A percentile compares a stretch with the other conserved stretches of the same genome.
Evolutionary conservation across 2,329 filamentous ascomycete species (phyloP).

Genomic region (Pestalotiopsis sp.): DNA sequence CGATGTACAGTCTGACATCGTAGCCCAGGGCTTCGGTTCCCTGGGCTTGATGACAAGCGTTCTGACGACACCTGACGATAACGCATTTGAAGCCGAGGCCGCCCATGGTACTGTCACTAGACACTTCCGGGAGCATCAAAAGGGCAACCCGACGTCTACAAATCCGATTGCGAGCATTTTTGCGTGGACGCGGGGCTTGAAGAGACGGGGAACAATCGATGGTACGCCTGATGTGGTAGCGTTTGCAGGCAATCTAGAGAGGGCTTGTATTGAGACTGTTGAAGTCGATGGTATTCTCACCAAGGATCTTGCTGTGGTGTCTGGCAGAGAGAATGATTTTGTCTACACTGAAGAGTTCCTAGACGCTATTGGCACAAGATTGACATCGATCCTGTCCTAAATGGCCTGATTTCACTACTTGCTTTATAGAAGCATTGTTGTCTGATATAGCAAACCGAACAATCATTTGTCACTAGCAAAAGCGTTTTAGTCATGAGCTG

Average conservation of each 20-base stretch:
- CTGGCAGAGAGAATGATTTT: no score
- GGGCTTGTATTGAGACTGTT: slow-evolving; percentile 92
- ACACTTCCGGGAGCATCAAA: slow-evolving; percentile 98
- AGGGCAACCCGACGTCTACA: slow-evolving; percentile 94
- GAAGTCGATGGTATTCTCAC: slow-evolving; percentile 97
- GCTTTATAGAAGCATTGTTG: no score
- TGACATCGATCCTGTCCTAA: no score
- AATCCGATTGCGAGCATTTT: slow-evolving; percentile 99
- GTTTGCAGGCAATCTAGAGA: slow-evolving; percentile 90
- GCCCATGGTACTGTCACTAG: slow-evolving; percentile 98
- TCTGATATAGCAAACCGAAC: no score
- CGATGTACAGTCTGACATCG: slow-evolving; percentile 97
- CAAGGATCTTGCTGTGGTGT: slow-evolving; percentile 78
- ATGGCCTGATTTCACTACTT: no score
- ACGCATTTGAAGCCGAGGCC: slow-evolving; percentile 96
- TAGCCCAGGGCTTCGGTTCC: slow-evolving; percentile 97
- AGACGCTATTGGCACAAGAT: no score
- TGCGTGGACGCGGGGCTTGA: slow-evolving; percentile 93
- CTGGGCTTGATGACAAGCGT: slow-evolving; percentile 98
- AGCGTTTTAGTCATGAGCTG: no score
- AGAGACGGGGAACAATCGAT: slow-evolving; percentile 93
- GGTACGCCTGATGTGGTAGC: slow-evolving; percentile 87
- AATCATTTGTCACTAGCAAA: no score
- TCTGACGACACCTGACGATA: slow-evolving; percentile 93
- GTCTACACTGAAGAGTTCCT: no score